These are phyloP conservation scores for Ichthyophthirius multifiliis DNA, from an alignment of 169 alveolate species.

Conservation along the genomic window DNA sequence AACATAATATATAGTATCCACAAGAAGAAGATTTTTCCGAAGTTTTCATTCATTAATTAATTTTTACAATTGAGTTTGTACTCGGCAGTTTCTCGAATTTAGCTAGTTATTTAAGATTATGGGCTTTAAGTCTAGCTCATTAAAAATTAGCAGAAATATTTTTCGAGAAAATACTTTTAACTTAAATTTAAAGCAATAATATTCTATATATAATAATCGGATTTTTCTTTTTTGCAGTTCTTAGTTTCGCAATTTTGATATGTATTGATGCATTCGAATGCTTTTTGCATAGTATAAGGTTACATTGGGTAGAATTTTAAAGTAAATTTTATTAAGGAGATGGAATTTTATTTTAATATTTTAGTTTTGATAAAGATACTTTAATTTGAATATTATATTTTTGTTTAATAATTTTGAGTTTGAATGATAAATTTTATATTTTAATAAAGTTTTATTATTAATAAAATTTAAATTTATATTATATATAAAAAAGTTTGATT, in stretches of 20 bases:
- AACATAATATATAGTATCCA: not conserved
- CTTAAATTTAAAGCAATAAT: not conserved
- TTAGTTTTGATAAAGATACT: not conserved
- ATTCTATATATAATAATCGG: slow-evolving; percentile 26
- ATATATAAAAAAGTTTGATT: no score
- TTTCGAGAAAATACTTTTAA: slow-evolving; percentile 73
- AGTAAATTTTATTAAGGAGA: slow-evolving; percentile 98
- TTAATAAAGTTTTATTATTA: no score
- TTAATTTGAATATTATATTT: no score
- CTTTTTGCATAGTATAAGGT: slow-evolving; percentile 97
- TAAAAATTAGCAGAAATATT: slow-evolving; percentile 94
- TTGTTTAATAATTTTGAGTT: no score
- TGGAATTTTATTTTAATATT: slow-evolving; percentile 88
- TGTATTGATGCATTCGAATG: slow-evolving; percentile 99
- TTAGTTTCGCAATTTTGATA: slow-evolving; percentile 95
- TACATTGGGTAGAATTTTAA: slow-evolving; percentile 99
- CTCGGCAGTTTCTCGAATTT: slow-evolving; percentile 97
- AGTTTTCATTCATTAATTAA: slow-evolving; percentile 92
- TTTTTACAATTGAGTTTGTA: slow-evolving; percentile 98
- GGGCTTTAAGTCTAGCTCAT: slow-evolving; percentile 99
- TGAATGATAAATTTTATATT: no score
- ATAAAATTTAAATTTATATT: no score
- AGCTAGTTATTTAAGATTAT: slow-evolving; percentile 98
- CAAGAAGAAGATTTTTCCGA: not conserved
- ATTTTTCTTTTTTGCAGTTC: slow-evolving; percentile 86